Conservation (phyloP, 352 stramenopile genomes). For the Globisporangium uncinulatum region DNA sequence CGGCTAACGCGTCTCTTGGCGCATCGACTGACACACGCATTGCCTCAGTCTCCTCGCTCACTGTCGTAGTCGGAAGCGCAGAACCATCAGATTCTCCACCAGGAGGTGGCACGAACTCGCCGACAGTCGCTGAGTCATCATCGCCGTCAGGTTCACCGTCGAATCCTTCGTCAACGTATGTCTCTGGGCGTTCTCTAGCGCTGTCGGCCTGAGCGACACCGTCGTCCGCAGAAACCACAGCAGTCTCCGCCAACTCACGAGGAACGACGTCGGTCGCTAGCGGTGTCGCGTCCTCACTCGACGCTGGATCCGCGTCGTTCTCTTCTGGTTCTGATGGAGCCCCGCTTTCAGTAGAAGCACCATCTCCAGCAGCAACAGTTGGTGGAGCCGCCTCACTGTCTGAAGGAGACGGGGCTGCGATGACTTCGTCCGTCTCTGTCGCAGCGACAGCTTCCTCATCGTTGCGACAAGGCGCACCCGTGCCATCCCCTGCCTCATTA, state of each 20-base stretch:
- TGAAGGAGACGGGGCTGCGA: too few relatives aligned
- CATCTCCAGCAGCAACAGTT: background rate
- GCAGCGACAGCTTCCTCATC: too few relatives aligned
- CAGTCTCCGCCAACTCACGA: too few relatives aligned
- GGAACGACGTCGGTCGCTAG: background rate
- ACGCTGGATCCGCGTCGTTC: background rate
- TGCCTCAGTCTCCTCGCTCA: background rate
- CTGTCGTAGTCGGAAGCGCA: background rate
- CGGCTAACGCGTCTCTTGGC: background rate
- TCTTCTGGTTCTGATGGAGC: too few relatives aligned
- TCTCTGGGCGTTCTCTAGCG: slow-evolving; percentile 8
- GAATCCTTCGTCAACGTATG: slow-evolving; percentile 13
- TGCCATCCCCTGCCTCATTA: too few relatives aligned
- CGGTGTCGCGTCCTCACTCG: background rate
- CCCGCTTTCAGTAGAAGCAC: background rate
- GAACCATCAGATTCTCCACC: background rate
- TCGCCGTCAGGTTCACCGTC: slow-evolving; percentile 7
- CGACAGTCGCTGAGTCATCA: background rate
- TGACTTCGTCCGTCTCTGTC: too few relatives aligned
- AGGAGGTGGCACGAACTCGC: background rate
- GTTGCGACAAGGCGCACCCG: too few relatives aligned
- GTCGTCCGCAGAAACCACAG: background rate
- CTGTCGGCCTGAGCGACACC: background rate
- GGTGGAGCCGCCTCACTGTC: too few relatives aligned
- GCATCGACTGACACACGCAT: background rate